Conservation (phyloP, 345 rosid species). For the Hypericum androsaemum region DNA sequence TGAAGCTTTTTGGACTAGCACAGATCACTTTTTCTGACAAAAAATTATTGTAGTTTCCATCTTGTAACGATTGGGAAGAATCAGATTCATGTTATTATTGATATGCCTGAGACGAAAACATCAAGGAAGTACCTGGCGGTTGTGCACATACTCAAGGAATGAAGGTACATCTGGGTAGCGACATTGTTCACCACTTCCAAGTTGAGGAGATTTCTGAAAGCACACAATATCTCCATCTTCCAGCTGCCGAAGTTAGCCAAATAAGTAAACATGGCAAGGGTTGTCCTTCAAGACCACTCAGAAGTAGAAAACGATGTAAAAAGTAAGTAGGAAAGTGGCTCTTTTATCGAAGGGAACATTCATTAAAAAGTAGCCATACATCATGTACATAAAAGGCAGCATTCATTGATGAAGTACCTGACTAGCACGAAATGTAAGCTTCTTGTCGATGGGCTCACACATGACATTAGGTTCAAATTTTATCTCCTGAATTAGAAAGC, state of each 20-base stretch:
- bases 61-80: not conserved
- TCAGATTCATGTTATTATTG: not conserved
- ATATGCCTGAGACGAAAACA: not conserved
- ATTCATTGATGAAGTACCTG: not conserved
- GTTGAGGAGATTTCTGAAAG: constrained; percentile 15
- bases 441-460: constrained; percentile 5
- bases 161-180: constrained; percentile 76
- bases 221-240: constrained; percentile 5
- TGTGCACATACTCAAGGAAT: constrained; percentile 84
- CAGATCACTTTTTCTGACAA: too few species aligned
- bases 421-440: constrained; percentile 1
- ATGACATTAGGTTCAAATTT: constrained; percentile 5
- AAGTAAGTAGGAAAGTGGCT: not conserved
- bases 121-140: constrained; percentile 57
- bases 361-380: not conserved
- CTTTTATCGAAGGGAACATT: not conserved
- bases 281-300: too few species aligned
- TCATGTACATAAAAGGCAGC: too few species aligned
- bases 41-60: not conserved
- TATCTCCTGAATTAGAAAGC: not conserved
- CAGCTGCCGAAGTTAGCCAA: not conserved
- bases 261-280: not conserved
- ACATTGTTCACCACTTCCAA: constrained; percentile 41
- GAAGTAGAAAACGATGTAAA: too few species aligned
- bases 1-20: too few species aligned